Conservation (phyloP, 371 early-diverging fungal species). For the Paraphysoderma sedebokerense region DNA sequence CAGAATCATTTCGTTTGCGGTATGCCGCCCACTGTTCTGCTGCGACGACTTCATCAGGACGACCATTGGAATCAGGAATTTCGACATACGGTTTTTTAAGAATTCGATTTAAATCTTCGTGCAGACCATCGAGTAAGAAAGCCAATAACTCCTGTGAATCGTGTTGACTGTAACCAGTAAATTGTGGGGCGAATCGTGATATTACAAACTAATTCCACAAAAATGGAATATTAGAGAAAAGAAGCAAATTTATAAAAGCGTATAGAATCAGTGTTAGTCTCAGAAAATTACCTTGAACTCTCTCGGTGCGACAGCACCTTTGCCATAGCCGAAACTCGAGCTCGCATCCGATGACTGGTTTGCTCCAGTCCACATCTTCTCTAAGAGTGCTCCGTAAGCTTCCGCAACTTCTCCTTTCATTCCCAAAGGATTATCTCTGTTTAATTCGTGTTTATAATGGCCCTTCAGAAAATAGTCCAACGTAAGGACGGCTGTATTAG, state of each 20-base stretch:
- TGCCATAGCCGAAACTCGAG: no score
- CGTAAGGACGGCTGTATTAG: conserved; percentile 42
- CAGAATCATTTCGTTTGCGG: conserved; percentile 41
- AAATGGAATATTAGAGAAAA: no score
- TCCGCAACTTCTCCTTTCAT: conserved; percentile 44
- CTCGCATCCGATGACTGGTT: conserved; percentile 16
- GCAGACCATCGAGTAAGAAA: conserved; percentile 50
- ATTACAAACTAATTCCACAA: no score
- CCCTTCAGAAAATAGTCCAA: conserved; percentile 25
- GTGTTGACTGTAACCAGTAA: conserved; percentile 52
- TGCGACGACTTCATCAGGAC: conserved; percentile 39
- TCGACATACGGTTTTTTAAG: conserved; percentile 55
- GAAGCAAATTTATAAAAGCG: no score
- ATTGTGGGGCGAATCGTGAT: conserved; percentile 40
- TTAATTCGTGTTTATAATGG: conserved; percentile 22
- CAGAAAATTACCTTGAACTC: conserved; percentile 38
- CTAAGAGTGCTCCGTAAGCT: conserved; percentile 44
- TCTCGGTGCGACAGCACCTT: conserved; percentile 44
- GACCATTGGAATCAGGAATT: conserved; percentile 46
- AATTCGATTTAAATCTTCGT: conserved; percentile 55
- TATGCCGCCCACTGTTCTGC: conserved; percentile 36
- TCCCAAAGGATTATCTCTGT: conserved; percentile 34
- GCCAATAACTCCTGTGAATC: conserved; percentile 58
- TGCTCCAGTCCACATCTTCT: conserved; percentile 38
- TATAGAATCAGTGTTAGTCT: no score